These are phyloP conservation scores for Auricularia cornea DNA, from an alignment of 768 basidiomycete species.

Conservation along the genomic window DNA sequence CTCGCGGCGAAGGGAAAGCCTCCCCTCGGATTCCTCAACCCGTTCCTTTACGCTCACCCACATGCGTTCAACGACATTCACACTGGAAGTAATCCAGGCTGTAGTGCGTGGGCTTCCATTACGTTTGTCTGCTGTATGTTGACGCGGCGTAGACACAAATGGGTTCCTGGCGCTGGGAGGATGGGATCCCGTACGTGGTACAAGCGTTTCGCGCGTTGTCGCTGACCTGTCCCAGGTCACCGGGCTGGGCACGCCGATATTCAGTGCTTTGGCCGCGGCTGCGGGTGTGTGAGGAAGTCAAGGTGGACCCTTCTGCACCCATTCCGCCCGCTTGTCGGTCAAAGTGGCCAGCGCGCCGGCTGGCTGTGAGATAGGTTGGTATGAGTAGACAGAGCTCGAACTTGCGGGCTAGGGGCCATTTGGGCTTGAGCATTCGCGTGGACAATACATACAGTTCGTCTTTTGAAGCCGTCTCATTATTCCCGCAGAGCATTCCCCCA, in stretches of 20 bases:
- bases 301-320: too few relatives aligned
- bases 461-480: too few relatives aligned
- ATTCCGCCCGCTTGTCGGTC: too few relatives aligned
- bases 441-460: too few relatives aligned
- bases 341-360: too few relatives aligned
- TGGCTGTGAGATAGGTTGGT: too few relatives aligned
- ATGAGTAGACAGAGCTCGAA: too few relatives aligned
- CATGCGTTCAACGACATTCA: slow-evolving; percentile 27
- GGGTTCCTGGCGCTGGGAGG: slow-evolving; percentile 12
- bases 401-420: too few relatives aligned
- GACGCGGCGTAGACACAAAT: slow-evolving; percentile 10
- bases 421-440: too few relatives aligned
- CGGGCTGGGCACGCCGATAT: slow-evolving; percentile 14
- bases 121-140: neutral
- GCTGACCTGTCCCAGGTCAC: slow-evolving; percentile 10
- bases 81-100: slow-evolving; percentile 13
- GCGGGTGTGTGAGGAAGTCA: slow-evolving; percentile 1
- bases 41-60: slow-evolving; percentile 23
- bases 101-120: slow-evolving; percentile 10
- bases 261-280: slow-evolving; percentile 1
- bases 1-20: slow-evolving; percentile 21
- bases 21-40: slow-evolving; percentile 29
- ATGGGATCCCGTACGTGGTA: slow-evolving; percentile 9
- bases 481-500: too few relatives aligned
- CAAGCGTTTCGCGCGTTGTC: too few relatives aligned